Evolutionary conservation across 169 alveolate species (phyloP), one percentile per base, ranked within the genome.

Genomic region (Eimeria brunetti): DNA sequence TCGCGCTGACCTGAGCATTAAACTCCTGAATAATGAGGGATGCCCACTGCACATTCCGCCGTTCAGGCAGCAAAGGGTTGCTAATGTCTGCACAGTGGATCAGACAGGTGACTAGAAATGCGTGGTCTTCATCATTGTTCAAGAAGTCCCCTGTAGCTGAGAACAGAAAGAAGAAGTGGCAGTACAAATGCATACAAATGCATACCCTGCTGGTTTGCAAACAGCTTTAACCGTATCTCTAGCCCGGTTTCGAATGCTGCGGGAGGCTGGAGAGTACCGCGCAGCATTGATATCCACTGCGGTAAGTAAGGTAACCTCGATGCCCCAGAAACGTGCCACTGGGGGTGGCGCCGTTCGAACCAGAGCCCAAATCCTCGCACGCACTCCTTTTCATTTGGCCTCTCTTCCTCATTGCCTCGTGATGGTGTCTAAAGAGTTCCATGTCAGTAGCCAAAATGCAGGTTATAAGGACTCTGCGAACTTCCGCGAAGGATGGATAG

Each of bases 1-100:
- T 1, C 51, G 27, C 12, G 12, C 92, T 86, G 49, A 86, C 96
- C 89, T 94, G 96, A 6, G 95, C 94, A 53, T 94, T 94, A 89
- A 94, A 94, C 86, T 94, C 96, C 88, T 94, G 96, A 36, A 91
- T 86, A 20, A 94, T 78, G 20, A 94, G 78, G 12, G 96, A 94
- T 22, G 96, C 96, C 96, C 96, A 94, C 94, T 94, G 94, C 60
- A 94, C 71, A 69, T 94, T 94, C 30, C 94, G 73, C 36, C 96
- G 83, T 12, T 73, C 95, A 20, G 85, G 84, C 81, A 86, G 84
- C 49, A 94, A 75, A 18, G 96, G 96, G 76, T 94, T 94, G 88
- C 96, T 78, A 36, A 94, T 94, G 64, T 94, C 96, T 51, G 96
- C 96, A 73, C 96, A 94, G 91, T 94, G 96, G 88, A 94, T 94